These are phyloP conservation scores for Sporothrix protearum DNA, from an alignment of 2,329 filamentous ascomycete species.

Conservation along the genomic window DNA sequence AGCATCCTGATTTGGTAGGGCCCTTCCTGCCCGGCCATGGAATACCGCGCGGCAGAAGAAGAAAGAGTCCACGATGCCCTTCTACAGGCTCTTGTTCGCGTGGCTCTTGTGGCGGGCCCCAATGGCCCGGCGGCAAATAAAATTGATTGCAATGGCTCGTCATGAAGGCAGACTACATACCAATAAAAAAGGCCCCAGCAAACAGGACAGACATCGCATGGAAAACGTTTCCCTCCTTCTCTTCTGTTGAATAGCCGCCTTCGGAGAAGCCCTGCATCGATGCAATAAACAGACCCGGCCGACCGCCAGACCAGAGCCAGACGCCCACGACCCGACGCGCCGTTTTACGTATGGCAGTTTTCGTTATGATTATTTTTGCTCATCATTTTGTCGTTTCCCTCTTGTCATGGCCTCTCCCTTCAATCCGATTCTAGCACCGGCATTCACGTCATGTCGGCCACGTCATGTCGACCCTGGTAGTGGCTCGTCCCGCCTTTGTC, in stretches of 20 bases:
- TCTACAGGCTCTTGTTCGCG: neutral
- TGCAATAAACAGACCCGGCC: neutral
- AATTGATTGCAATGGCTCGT: constrained; percentile 6
- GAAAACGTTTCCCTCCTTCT: neutral
- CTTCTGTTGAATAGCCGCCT: neutral
- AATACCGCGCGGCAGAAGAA: constrained; percentile 8
- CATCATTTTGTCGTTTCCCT: neutral
- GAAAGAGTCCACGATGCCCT: neutral
- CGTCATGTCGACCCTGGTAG: neutral
- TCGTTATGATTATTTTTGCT: neutral
- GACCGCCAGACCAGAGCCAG: neutral
- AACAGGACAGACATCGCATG: no score
- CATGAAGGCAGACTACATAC: neutral
- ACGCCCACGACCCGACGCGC: neutral
- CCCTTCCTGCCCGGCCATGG: neutral
- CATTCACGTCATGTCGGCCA: neutral
- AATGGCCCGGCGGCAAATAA: neutral
- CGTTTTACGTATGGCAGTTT: neutral
- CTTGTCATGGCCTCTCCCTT: neutral
- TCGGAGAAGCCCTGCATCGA: neutral
- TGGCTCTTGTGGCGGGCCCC: constrained; percentile 1
- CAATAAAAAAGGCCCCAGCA: no score
- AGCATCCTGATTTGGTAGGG: neutral
- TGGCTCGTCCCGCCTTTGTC: neutral
- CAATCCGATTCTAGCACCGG: no score